Evolutionary conservation across 257 asterid species (phyloP).

Genomic region (Solanum medicagineum): DNA sequence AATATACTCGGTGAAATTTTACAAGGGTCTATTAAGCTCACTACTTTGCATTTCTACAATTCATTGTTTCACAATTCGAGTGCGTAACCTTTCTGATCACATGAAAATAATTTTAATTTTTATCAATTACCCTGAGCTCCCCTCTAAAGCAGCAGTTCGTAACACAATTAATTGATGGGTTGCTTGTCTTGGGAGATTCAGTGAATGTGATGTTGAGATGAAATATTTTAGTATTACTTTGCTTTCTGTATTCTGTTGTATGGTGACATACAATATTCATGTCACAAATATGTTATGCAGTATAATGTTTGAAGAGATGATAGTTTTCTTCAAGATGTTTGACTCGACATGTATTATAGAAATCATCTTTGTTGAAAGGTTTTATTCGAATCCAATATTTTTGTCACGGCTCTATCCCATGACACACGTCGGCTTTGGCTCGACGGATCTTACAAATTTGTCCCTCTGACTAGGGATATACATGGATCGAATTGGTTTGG

Average conservation of each 20-base stretch:
- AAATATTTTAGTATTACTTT: not conserved
- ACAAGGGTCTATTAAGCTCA: too few species aligned
- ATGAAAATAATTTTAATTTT: not conserved
- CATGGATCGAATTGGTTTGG: too few species aligned
- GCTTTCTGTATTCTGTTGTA: not conserved
- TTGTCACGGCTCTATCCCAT: not conserved
- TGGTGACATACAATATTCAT: not conserved
- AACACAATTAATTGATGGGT: not conserved
- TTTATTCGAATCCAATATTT: not conserved
- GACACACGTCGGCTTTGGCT: not conserved
- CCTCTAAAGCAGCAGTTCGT: not conserved
- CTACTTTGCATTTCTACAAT: too few species aligned
- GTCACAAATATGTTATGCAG: not conserved
- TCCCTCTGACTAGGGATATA: not conserved
- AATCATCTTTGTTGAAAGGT: not conserved
- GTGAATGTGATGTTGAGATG: not conserved
- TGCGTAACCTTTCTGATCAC: not conserved
- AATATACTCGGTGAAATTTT: too few species aligned
- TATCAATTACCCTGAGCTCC: not conserved
- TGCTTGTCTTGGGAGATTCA: not conserved
- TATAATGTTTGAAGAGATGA: not conserved
- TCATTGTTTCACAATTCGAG: too few species aligned
- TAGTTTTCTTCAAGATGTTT: not conserved
- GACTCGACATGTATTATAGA: not conserved
- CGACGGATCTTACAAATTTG: not conserved